These are phyloP conservation scores for Rhododendron kiyosumense DNA, from an alignment of 148 eudicot species.

Conservation along the genomic window DNA sequence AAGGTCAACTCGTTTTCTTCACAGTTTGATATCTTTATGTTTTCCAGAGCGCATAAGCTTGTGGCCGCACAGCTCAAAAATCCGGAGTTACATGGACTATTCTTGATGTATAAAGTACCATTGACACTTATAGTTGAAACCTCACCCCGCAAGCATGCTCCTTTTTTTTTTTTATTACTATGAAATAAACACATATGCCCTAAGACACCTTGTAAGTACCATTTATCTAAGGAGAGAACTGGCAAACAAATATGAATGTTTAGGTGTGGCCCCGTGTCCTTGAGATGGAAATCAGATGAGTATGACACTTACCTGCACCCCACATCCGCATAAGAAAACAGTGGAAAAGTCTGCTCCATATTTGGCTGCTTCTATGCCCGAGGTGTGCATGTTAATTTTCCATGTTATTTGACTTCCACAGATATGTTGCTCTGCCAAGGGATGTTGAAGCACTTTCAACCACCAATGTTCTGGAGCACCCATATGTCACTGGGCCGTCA, in stretches of 20 bases:
- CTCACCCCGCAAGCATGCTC: neutral
- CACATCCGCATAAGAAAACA: neutral
- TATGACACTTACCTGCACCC: neutral
- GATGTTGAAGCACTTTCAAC: neutral
- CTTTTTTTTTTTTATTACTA: neutral
- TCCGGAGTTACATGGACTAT: neutral
- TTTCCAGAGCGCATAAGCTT: neutral
- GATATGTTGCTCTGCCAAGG: conserved; percentile 5
- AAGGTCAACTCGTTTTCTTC: neutral
- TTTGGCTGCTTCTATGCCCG: neutral
- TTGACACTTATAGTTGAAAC: neutral
- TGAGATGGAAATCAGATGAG: neutral
- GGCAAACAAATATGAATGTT: neutral
- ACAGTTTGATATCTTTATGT: neutral
- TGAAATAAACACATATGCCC: neutral
- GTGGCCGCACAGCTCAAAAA: neutral
- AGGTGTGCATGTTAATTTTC: neutral
- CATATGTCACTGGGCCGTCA: conserved; percentile 2
- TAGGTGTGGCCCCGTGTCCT: neutral
- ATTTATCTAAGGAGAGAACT: neutral
- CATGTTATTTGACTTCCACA: neutral
- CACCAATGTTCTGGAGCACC: neutral
- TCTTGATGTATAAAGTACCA: neutral
- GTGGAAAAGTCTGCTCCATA: neutral
- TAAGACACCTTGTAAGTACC: neutral